phyloP scores from a whole-genome alignment of 1,284 basidiomycete species.

The Leccinum huronense region DNA sequence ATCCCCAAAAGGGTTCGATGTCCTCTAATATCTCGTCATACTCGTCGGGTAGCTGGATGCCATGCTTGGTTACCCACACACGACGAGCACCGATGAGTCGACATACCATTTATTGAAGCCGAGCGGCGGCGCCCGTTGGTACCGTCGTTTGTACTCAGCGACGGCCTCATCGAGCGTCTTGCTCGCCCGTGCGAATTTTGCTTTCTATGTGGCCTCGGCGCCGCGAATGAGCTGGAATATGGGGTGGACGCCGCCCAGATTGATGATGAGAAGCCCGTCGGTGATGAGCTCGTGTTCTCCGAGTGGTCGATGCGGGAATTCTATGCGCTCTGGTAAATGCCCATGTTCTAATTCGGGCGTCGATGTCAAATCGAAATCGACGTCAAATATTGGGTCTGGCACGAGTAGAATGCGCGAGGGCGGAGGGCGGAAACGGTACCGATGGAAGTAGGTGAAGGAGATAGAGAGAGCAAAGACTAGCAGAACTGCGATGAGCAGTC shows the following conservation, averaged over 20 bases:
- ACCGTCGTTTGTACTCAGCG: constrained; percentile 47
- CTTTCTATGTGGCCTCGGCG: constrained; percentile 42
- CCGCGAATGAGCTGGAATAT: constrained; percentile 45
- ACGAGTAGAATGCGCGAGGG: not conserved
- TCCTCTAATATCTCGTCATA: constrained; percentile 55
- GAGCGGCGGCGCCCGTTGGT: constrained; percentile 47
- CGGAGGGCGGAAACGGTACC: not conserved
- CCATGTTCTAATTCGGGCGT: not conserved
- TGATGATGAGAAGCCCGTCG: constrained; percentile 34
- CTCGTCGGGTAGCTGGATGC: constrained; percentile 59
- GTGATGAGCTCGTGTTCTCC: constrained; percentile 26
- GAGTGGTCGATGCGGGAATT: constrained; percentile 1
- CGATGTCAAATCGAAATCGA: not conserved
- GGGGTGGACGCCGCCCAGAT: constrained; percentile 39
- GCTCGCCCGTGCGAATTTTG: constrained; percentile 44
- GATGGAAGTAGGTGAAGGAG: not conserved
- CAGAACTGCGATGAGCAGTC: constrained; percentile 7
- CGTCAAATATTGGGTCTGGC: not conserved
- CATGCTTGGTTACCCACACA: constrained; percentile 41
- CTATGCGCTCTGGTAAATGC: not conserved
- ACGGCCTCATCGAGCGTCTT: constrained; percentile 45
- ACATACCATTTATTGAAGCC: constrained; percentile 59
- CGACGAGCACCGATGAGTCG: not conserved
- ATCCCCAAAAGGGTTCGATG: constrained; percentile 55
- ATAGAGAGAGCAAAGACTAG: constrained; percentile 2